Evolutionary conservation across 306 rosid species (phyloP).

Genomic region (Nissolia schottii): DNA sequence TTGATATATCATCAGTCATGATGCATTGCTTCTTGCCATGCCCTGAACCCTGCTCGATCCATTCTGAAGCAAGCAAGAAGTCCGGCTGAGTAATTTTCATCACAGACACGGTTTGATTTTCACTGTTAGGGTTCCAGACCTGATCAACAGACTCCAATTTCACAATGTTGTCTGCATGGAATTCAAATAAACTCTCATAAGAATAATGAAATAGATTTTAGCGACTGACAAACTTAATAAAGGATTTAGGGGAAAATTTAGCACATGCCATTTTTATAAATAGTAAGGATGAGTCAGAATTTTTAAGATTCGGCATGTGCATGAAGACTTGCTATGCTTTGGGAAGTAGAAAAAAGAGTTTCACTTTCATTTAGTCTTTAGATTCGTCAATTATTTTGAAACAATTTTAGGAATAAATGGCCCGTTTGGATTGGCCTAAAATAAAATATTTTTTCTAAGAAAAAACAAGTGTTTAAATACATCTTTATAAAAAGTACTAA

Average conservation of each 20-base stretch:
- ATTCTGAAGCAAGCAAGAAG: constrained; percentile 57
- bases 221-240: background rate
- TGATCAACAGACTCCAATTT: constrained; percentile 53
- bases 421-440: too few species aligned
- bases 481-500: too few species aligned
- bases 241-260: background rate
- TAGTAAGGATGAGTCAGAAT: background rate
- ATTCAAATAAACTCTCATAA: background rate
- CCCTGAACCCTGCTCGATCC: constrained; percentile 52
- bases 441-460: too few species aligned
- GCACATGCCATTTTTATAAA: background rate
- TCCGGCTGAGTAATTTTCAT: constrained; percentile 47
- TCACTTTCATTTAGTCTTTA: background rate
- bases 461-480: too few species aligned
- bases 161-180: constrained; percentile 52
- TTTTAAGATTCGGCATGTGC: background rate
- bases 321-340: background rate
- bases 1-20: constrained; percentile 30
- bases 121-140: constrained; percentile 41
- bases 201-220: background rate
- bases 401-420: background rate
- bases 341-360: background rate
- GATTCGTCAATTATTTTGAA: background rate
- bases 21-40: constrained; percentile 28
- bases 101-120: constrained; percentile 32